phyloP scores from a whole-genome alignment of 768 basidiomycete species.

The Boletus insuetus region DNA sequence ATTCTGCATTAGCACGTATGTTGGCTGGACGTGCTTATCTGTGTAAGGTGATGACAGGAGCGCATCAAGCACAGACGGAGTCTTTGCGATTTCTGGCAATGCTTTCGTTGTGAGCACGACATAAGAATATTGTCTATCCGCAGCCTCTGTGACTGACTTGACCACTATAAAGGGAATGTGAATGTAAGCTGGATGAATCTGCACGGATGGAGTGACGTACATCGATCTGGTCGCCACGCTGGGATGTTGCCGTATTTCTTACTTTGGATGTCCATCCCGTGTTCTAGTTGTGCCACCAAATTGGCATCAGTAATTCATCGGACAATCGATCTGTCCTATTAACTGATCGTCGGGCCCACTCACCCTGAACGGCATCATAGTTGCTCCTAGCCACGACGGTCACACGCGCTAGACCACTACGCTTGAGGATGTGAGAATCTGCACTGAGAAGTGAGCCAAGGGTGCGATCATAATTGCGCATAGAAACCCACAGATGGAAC shows the following conservation, averaged over 20 bases:
- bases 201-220: constrained; percentile 36
- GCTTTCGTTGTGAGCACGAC: constrained; percentile 71
- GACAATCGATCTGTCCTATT: not conserved
- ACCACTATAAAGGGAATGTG: constrained; percentile 42
- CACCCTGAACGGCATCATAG: constrained; percentile 53
- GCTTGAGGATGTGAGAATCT: constrained; percentile 58
- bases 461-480: not conserved
- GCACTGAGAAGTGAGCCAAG: not conserved
- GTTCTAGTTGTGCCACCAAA: constrained; percentile 29
- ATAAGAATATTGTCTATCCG: constrained; percentile 58
- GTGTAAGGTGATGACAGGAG: constrained; percentile 50
- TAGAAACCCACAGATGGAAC: constrained; percentile 50
- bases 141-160: constrained; percentile 55
- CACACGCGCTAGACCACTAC: constrained; percentile 58
- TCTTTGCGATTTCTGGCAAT: constrained; percentile 61
- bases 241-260: constrained; percentile 54
- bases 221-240: constrained; percentile 62
- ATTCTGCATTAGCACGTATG: constrained; percentile 67
- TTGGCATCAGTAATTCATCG: not conserved
- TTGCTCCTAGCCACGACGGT: constrained; percentile 75
- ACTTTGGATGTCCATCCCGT: constrained; percentile 57
- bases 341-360: not conserved
- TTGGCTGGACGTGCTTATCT: constrained; percentile 48
- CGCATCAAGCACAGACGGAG: constrained; percentile 53
- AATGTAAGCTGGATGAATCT: not conserved